Percentiles rank a stretch among this genome's conserved stretches.
These are phyloP conservation scores for Sphagnum tenellum DNA, from an alignment of 225 moss, liverwort and hornwort genomes.

Conservation along the genomic window DNA sequence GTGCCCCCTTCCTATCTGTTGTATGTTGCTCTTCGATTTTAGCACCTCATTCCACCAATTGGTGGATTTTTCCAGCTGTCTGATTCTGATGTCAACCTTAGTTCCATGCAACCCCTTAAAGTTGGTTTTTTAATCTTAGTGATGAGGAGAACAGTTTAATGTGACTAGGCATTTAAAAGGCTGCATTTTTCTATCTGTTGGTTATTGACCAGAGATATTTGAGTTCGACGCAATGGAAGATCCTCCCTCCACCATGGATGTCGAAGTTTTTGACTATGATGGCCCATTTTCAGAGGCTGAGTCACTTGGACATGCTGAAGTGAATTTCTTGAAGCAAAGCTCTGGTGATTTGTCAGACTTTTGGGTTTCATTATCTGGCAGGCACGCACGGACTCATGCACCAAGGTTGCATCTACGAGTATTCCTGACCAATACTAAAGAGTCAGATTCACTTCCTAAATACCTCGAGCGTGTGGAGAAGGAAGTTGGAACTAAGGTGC, in stretches of 20 bases:
- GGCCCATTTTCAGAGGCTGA: conserved; percentile 90
- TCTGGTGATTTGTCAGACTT: conserved; percentile 51
- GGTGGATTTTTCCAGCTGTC: neutral
- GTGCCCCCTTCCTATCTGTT: neutral
- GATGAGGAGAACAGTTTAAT: no score
- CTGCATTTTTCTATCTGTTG: no score
- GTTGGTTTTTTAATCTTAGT: no score
- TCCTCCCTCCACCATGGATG: conserved; percentile 83
- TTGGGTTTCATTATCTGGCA: conserved; percentile 71
- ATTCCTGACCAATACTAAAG: conserved; percentile 58
- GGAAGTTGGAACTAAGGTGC: conserved; percentile 82
- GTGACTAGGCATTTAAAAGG: no score
- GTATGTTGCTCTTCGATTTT: neutral
- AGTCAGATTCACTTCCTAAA: conserved; percentile 49
- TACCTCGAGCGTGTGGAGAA: conserved; percentile 74
- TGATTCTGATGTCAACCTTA: no score
- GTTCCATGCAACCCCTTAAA: no score
- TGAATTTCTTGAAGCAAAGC: conserved; percentile 74
- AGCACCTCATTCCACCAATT: neutral
- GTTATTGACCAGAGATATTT: conserved; percentile 28
- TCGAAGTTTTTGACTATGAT: conserved; percentile 90
- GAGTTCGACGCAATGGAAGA: conserved; percentile 98
- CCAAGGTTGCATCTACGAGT: conserved; percentile 75
- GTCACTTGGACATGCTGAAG: conserved; percentile 65
- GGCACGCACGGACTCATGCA: conserved; percentile 48